A percentile compares a stretch with the other conserved stretches of the same genome.
Evolutionary conservation across 441 rosid genomes (phyloP).

Genomic region (Arabidopsis lyrata): DNA sequence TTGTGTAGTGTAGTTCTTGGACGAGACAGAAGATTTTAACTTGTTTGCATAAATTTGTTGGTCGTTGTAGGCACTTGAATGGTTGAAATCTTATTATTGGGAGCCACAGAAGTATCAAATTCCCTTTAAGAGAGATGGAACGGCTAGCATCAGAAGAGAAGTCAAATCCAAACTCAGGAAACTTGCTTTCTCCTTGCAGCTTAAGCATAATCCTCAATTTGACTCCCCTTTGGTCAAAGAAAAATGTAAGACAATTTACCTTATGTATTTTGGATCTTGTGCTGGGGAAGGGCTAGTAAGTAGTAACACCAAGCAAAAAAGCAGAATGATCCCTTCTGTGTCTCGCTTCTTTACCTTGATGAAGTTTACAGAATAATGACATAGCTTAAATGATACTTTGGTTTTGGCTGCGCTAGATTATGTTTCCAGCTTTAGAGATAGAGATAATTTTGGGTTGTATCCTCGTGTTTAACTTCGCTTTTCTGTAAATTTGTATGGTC

Average conservation of each 20-base stretch:
- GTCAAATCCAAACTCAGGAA: conserved; percentile 67
- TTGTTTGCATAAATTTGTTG: conserved; percentile 30
- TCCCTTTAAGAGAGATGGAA: conserved; percentile 61
- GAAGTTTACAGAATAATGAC: conserved; percentile 10
- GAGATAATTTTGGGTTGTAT: background rate
- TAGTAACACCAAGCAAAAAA: background rate
- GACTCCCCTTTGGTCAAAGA: conserved; percentile 54
- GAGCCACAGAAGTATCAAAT: conserved; percentile 73
- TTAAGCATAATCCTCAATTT: conserved; percentile 49
- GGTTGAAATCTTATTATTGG: conserved; percentile 91
- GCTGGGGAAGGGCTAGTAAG: background rate
- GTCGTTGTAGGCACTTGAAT: conserved; percentile 78
- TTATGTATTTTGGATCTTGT: background rate
- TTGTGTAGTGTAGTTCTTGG: conserved; percentile 18
- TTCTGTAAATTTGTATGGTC: conserved; percentile 18
- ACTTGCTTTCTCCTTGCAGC: conserved; percentile 61
- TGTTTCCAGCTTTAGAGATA: background rate
- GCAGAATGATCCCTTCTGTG: background rate
- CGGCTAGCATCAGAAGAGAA: conserved; percentile 60
- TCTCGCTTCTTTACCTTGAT: background rate
- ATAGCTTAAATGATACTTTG: background rate
- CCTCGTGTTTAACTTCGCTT: conserved; percentile 2
- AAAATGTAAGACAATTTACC: conserved; percentile 48
- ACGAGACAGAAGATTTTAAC: background rate
- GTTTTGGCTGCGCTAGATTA: conserved; percentile 7